These are phyloP conservation scores for Arthrobotrys megalospora DNA, from an alignment of 2,329 filamentous ascomycete genomes.

Conservation along the genomic window DNA sequence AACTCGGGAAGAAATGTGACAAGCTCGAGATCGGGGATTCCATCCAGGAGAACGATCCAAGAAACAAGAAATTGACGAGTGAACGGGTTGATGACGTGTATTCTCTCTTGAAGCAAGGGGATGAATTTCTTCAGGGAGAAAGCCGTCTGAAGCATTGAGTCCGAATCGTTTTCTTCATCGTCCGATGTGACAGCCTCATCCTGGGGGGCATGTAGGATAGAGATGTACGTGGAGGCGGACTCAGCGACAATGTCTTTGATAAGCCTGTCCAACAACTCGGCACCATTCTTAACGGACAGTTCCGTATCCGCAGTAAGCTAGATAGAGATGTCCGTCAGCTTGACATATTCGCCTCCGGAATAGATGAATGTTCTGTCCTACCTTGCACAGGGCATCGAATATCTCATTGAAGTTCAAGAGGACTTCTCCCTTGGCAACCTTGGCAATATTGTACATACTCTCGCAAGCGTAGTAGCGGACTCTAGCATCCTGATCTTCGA, in stretches of 20 bases:
- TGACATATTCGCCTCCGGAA: not conserved
- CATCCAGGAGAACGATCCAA: conserved; percentile 95
- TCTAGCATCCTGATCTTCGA: conserved; percentile 95
- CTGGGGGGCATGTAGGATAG: conserved; percentile 76
- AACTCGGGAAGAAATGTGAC: conserved; percentile 94
- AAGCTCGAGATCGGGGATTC: conserved; percentile 94
- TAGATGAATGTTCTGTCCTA: conserved; percentile 67
- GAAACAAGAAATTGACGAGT: conserved; percentile 95
- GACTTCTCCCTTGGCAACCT: conserved; percentile 98
- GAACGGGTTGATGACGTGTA: conserved; percentile 94
- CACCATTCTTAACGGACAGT: conserved; percentile 96
- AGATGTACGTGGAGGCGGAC: conserved; percentile 80
- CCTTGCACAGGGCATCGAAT: conserved; percentile 97
- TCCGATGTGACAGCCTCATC: conserved; percentile 67
- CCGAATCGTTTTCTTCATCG: conserved; percentile 66
- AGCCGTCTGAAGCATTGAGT: conserved; percentile 79
- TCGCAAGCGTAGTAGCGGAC: conserved; percentile 99
- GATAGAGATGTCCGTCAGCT: conserved; percentile 17
- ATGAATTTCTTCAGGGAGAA: conserved; percentile 94
- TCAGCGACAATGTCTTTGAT: conserved; percentile 70
- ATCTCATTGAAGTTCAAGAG: conserved; percentile 98
- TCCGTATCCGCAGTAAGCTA: conserved; percentile 96
- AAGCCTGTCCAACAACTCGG: conserved; percentile 91
- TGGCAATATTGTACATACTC: conserved; percentile 99
- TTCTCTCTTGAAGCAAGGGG: conserved; percentile 91